Evolutionary conservation across 139 green algal genomes (phyloP), one percentile per base, ranked within the genome.

Genomic region (Nannochloris sp.): DNA sequence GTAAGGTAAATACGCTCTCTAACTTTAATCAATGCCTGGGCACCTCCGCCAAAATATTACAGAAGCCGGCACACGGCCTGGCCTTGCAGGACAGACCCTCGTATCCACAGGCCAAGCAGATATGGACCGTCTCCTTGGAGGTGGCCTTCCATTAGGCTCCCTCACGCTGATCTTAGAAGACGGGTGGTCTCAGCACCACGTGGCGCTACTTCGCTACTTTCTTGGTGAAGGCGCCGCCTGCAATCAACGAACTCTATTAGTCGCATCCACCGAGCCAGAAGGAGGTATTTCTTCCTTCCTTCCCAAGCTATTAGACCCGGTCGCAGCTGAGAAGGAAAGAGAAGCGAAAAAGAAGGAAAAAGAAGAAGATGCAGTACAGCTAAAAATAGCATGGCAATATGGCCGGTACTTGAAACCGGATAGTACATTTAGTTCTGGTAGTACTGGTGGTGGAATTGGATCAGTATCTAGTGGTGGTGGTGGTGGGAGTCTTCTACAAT

Each of bases 341-440:
- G 54, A 39, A 7, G 55, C 76, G 29, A 23, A 60, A 9, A 54
- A 75, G 3, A 31, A 73, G 30, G 39, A 46, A 32, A 37, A 60
- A 36, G 53, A 63, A 14, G 32, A 76, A 53, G 64, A 74, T 8
- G 67, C 80, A 34, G 47, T 38, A 4, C 67, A 83, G 23, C 76
- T 95, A 54, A 74, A 78, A 2, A 95, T 95, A 24, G 88, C 88
- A 4, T 95, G 88, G 88, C 88, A 94, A 70, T 95, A 95, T 78
- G 46, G 80, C 12, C 83, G 87, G 51, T 94, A 94, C 74, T 84
- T 93, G 9, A 56, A 73, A 54, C 23, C 42, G 55, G 27, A 68
- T n/a, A n/a, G n/a, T n/a, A n/a, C n/a, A n/a, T n/a, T n/a, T n/a
- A n/a, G n/a, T 36, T 8, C 15, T 27, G 57, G 65, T 4, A 63